phyloP scores from a whole-genome alignment of 495 filamentous ascomycete species.

The Neurospora discreta region DNA sequence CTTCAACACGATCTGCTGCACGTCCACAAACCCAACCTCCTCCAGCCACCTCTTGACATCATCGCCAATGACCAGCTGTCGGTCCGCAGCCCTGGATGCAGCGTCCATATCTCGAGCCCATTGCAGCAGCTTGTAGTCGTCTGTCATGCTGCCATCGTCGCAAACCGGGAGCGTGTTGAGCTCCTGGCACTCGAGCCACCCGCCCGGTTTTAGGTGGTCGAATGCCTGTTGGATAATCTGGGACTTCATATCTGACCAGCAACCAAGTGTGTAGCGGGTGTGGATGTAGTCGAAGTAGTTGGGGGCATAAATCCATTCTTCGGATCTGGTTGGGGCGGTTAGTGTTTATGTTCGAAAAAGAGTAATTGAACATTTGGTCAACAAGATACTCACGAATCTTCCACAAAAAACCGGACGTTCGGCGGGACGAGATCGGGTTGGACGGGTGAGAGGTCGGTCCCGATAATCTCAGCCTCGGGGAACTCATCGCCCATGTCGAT shows the following conservation, averaged over 20 bases:
- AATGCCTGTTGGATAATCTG: slow-evolving; percentile 29
- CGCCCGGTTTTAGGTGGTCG: slow-evolving; percentile 49
- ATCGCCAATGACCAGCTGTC: slow-evolving; percentile 40
- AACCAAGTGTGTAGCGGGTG: slow-evolving; percentile 34
- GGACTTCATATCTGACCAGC: slow-evolving; percentile 31
- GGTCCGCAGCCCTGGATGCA: slow-evolving; percentile 36
- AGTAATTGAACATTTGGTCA: slow-evolving; percentile 33
- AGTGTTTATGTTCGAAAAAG: slow-evolving; percentile 18
- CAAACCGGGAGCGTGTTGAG: slow-evolving; percentile 43
- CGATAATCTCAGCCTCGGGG: slow-evolving; percentile 29
- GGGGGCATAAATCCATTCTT: slow-evolving; percentile 13
- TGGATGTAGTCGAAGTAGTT: slow-evolving; percentile 38
- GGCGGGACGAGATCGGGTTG: slow-evolving; percentile 32
- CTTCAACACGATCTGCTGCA: slow-evolving; percentile 44
- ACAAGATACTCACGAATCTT: slow-evolving; percentile 27
- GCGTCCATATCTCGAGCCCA: slow-evolving; percentile 42
- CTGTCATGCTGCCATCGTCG: slow-evolving; percentile 49
- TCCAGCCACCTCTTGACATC: slow-evolving; percentile 44
- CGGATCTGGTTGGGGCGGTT: slow-evolving; percentile 21
- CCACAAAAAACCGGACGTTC: slow-evolving; percentile 36
- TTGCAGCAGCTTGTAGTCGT: slow-evolving; percentile 31
- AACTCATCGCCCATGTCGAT: slow-evolving; percentile 35
- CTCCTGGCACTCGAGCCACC: slow-evolving; percentile 56
- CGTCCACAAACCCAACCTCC: slow-evolving; percentile 52
- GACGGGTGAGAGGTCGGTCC: slow-evolving; percentile 33